Base-by-base conservation (phyloP, 83 land plant species). In the Diphasiastrum complanatum region DNA sequence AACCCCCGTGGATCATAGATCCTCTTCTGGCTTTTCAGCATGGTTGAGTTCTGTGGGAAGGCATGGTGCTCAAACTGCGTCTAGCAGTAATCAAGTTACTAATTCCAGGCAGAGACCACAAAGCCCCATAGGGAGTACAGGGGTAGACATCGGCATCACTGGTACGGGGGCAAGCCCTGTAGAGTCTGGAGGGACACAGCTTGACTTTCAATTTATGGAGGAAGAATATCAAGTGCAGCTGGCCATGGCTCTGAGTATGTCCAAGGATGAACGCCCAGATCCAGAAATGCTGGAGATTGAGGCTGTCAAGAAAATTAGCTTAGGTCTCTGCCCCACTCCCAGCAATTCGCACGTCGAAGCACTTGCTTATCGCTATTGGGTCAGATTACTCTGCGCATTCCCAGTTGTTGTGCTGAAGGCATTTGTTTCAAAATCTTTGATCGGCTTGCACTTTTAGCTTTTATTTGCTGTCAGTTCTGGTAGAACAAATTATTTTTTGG, bases 201-300 rank as follows among this genome's bases (percentile, higher is more conserved):
- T 27, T 31, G n/a, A 14, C 16, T 5, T 6, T 11, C 31, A 31
- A 27, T 55, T 20, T 1, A 16, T 11, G 6, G 59, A 55, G 59
- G 59, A 55, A 19, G 59, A 55, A 27, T 55, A 55, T 55, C 59
- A 55, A 35, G 34, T 55, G 38, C 59, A 55, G 59, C 59, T 55
- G 0, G 59, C 59, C 0, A 25, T 55, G 14, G 59, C 59, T 26
- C 59, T 55, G 35, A 55, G 59, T 30, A 35, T 55, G 6, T 55
- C 59, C 35, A 55, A 55, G 35, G 11, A 27, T 12, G 28, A 55
- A 27, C 34, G 35, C n/a, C n/a, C n/a, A 11, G 59, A 55, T 55
- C 59, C 59, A 10, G 59, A 55, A 27, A 19, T 12, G 6, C 16
- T 30, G 30, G 59, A 55, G 35, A 27, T 55, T 19, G 59, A 55